Evolutionary conservation across 1,139 yeast genomes (phyloP).

Genomic region (Geotrichum fermentans): DNA sequence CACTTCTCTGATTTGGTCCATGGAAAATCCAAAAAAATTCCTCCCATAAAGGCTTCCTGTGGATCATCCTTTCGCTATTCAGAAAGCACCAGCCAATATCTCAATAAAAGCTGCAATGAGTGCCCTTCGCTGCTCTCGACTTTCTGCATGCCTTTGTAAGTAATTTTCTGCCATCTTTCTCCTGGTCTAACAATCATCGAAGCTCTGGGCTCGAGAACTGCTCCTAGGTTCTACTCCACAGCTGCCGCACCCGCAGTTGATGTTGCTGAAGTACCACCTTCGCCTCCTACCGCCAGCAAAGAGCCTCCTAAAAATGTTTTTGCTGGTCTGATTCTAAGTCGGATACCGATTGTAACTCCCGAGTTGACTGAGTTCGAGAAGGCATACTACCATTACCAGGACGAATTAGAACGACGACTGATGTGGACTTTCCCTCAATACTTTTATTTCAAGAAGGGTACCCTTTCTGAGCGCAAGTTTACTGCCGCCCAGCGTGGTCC

Average conservation of each 20-base stretch:
- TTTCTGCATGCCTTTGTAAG: constrained; percentile 14
- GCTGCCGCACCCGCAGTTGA: constrained; percentile 5
- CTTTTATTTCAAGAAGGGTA: constrained; percentile 86
- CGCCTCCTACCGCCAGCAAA: constrained; percentile 12
- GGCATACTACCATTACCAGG: constrained; percentile 76
- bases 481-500: constrained; percentile 74
- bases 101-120: constrained; percentile 8
- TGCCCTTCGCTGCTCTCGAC: constrained; percentile 14
- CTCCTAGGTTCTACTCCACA: constrained; percentile 18
- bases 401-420: constrained; percentile 77
- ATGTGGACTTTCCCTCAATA: constrained; percentile 98
- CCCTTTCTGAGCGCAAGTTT: constrained; percentile 80
- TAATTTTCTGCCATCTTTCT: not conserved
- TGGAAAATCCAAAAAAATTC: not conserved
- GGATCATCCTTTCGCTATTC: no score
- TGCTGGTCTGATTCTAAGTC: constrained; percentile 56
- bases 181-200: not conserved
- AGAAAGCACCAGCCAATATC: not conserved
- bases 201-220: constrained; percentile 14
- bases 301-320: constrained; percentile 22
- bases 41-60: not conserved
- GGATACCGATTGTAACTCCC: constrained; percentile 80
- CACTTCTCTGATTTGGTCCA: constrained; percentile 13
- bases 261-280: constrained; percentile 9
- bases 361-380: constrained; percentile 68